A percentile compares a stretch with the other conserved stretches of the same genome.
Conservation (phyloP, 139 green algal species). For the Chlamydomonas sphaeroides region DNA sequence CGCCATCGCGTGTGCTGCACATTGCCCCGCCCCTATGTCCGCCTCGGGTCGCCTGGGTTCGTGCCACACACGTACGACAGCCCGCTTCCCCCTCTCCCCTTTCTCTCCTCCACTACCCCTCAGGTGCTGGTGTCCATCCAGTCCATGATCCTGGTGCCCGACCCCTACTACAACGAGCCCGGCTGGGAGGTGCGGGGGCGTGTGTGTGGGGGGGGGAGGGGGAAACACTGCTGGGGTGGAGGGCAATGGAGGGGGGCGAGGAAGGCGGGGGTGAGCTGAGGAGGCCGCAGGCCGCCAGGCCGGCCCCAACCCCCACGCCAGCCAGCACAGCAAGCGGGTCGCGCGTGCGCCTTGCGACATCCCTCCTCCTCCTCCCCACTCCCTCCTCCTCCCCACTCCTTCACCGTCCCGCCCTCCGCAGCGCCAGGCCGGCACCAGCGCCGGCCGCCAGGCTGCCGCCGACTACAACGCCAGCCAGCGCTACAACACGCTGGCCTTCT, state of each 20-base stretch:
- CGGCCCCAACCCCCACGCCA: too few species aligned
- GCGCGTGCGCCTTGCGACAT: too few species aligned
- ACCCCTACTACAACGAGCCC: slow-evolving; percentile 55
- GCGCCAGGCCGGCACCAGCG: background rate
- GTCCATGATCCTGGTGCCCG: slow-evolving; percentile 57
- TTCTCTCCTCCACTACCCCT: too few species aligned
- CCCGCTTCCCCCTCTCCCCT: too few species aligned
- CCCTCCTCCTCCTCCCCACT: too few species aligned
- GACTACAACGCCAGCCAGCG: slow-evolving; percentile 21
- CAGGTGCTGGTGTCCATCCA: slow-evolving; percentile 60
- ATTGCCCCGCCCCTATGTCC: too few species aligned
- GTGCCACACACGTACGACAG: too few species aligned
- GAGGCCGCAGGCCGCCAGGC: background rate
- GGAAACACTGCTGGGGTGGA: background rate
- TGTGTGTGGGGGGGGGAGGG: background rate
- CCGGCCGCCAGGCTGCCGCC: background rate
- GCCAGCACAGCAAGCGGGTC: background rate
- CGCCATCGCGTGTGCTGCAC: too few species aligned
- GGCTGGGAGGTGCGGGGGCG: slow-evolving; percentile 7
- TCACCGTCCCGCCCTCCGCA: too few species aligned
- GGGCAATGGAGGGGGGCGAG: background rate
- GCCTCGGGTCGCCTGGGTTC: too few species aligned
- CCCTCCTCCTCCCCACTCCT: too few species aligned
- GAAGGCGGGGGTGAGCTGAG: background rate
- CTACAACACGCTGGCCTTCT: slow-evolving; percentile 37